Base-by-base conservation (phyloP, 805 yeast genomes). In the Candida ovalis region DNA sequence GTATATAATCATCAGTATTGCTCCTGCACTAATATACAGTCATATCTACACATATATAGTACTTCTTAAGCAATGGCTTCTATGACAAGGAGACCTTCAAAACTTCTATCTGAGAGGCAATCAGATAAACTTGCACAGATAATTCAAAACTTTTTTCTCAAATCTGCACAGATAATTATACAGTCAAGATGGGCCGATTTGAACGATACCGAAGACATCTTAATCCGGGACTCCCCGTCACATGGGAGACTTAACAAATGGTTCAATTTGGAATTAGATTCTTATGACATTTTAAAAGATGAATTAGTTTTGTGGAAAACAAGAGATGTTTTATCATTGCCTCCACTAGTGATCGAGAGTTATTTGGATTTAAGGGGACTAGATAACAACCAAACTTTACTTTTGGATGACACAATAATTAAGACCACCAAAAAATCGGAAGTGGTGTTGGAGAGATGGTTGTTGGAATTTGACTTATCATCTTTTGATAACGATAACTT, bases 391-490 rank as follows among this genome's bases (percentile, higher is more conserved):
- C 61, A 60, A 40, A 49, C 60, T 7, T 52, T 65, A 17, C 42
- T 57, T 42, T 42, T 64, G 5, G 58, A 59, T 25, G 61, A 56
- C 22, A 70, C 77, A 9, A 82, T 82, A 12, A 72, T 84, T 9
- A 79, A 75, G 49, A 85, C 84, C 13, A 72, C 77, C 2, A 80
- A 78, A 58, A 86, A 86, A 58, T 74, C 80, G 17, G 98, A 92
- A 65, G 79, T 94, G n/a, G 97, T 94, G 2, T 69, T 94, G 48
- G 99, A 94, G 61, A 76, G 99, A 50, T 94, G 99, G 99, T 73
- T 89, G 22, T 69, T 94, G 30, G 96, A 91, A 63, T 78, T 91
- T 51, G 91, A 86, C 58, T 67, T 78, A 17, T 70, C 68, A 38
- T 64, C 63, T 23, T 71, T 61, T 62, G 70, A 63, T 40, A 58